These are phyloP conservation scores for Codiaeum variegatum DNA, from an alignment of 441 rosid species.

Conservation along the genomic window DNA sequence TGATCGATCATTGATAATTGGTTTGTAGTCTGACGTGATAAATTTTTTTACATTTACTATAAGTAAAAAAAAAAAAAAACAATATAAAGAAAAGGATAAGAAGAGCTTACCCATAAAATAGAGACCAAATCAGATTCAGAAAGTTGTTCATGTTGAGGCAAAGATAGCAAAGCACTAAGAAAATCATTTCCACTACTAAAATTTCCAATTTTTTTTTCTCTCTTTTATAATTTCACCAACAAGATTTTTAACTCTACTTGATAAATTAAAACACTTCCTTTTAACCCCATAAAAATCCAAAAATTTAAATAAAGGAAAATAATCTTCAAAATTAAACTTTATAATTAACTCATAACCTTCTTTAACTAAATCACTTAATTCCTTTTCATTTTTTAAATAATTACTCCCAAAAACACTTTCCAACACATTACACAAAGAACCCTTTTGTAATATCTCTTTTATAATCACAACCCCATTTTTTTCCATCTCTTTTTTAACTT, in stretches of 20 bases:
- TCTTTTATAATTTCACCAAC: slow-evolving; percentile 42
- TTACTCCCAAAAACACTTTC: slow-evolving; percentile 49
- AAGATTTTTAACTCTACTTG: slow-evolving; percentile 34
- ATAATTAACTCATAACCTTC: slow-evolving; percentile 57
- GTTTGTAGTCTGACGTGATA: too few species aligned
- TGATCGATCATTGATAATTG: too few species aligned
- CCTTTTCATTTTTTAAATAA: slow-evolving; percentile 20
- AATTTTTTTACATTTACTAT: too few species aligned
- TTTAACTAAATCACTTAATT: slow-evolving; percentile 36
- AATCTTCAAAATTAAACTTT: slow-evolving; percentile 52
- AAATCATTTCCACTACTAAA: slow-evolving; percentile 36
- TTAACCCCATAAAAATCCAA: slow-evolving; percentile 59
- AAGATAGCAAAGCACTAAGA: slow-evolving; percentile 45
- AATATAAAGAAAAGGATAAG: neutral
- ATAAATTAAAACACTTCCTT: slow-evolving; percentile 47
- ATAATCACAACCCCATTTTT: slow-evolving; percentile 29
- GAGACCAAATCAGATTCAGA: slow-evolving; percentile 49
- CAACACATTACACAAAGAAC: slow-evolving; percentile 44
- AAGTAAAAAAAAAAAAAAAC: neutral
- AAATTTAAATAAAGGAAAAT: slow-evolving; percentile 42
- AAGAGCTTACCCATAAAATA: slow-evolving; percentile 53
- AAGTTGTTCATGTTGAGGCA: slow-evolving; percentile 54
- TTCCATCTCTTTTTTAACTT: slow-evolving; percentile 29
- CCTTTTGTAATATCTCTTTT: slow-evolving; percentile 39
- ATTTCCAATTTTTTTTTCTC: slow-evolving; percentile 23